Base-by-base conservation (phyloP, 139 green algal species). In the Chlamydomonas asymmetrica region DNA sequence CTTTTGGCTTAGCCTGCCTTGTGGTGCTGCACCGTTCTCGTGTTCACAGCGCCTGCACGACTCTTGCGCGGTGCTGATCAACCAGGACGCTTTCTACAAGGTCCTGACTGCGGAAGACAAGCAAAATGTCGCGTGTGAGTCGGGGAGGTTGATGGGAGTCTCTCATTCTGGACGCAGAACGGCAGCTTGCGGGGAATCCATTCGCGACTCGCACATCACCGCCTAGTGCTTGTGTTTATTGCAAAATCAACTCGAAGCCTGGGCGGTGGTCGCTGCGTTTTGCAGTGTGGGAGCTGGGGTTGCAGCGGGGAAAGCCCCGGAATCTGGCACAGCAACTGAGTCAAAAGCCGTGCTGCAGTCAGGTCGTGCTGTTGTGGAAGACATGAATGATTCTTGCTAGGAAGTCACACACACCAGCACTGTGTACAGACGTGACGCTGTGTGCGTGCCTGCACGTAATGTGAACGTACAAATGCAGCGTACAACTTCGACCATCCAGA, bases 401-500 rank as follows among this genome's bases (percentile, higher is more conserved):
- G 8, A 62, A 18, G 20, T 7, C 16, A 13, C 22, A 62, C 54
- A 29, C 22, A 29, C 54, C 22, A 29, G 16, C 22, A 0, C 54
- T 29, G 20, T 35, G 25, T 31, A 13, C 8, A 18, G 29, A 25
- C 22, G 23, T 7, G 20, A 29, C 54, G 23, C 22, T 13, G 27
- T 39, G 69, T 5, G 1, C 3, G 56, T 25, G 4, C 18, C 31
- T 40, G 20, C 10, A 1, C 22, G 54, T 83, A 71, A 88, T 61
- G 95, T 97, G 82, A 96, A 97, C 80, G 97, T 98, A 97, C 83
- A 83, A 90, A 63, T 93, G 93, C 39, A 83, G 92, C 50, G 48
- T 97, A 95, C 88, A 97, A 98, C 82, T 99, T 99, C 84, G 96
- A 99, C 82, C 85, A 94, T 60, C 96, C 96, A 8, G 41, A 73